Evolutionary conservation across 306 rosid species (phyloP).

Genomic region (Dalbergia cochinchinensis): DNA sequence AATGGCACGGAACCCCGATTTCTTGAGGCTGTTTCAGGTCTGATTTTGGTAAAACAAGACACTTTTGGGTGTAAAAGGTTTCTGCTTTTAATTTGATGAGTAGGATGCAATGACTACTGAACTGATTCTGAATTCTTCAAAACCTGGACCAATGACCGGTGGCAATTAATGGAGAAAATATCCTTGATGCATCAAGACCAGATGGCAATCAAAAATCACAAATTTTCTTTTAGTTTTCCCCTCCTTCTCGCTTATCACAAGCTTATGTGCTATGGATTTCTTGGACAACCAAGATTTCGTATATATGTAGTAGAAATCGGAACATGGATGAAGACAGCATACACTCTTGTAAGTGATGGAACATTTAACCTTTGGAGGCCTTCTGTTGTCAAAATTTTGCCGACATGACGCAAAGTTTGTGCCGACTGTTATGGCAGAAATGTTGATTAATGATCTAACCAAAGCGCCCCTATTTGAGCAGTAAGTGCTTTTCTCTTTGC

Average conservation of each 20-base stretch:
- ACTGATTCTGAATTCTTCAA: constrained; percentile 21
- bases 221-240: background rate
- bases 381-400: constrained; percentile 38
- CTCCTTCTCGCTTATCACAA: background rate
- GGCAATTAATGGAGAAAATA: constrained; percentile 32
- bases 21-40: constrained; percentile 13
- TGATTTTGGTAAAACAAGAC: constrained; percentile 18
- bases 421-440: constrained; percentile 58
- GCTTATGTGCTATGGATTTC: constrained; percentile 3
- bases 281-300: constrained; percentile 36
- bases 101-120: constrained; percentile 4
- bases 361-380: constrained; percentile 37
- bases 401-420: constrained; percentile 65
- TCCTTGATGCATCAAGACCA: constrained; percentile 21
- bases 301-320: constrained; percentile 33
- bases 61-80: constrained; percentile 15
- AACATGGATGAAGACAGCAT: constrained; percentile 19
- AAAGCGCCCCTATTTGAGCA: constrained; percentile 53
- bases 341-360: constrained; percentile 22
- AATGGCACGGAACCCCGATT: constrained; percentile 10
- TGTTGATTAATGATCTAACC: constrained; percentile 50
- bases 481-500: constrained; percentile 18
- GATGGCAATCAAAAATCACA: constrained; percentile 6
- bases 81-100: constrained; percentile 6
- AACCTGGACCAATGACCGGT: constrained; percentile 28